phyloP scores from a whole-genome alignment of 2,329 filamentous ascomycete genomes.

The Metarhizium humberi region DNA sequence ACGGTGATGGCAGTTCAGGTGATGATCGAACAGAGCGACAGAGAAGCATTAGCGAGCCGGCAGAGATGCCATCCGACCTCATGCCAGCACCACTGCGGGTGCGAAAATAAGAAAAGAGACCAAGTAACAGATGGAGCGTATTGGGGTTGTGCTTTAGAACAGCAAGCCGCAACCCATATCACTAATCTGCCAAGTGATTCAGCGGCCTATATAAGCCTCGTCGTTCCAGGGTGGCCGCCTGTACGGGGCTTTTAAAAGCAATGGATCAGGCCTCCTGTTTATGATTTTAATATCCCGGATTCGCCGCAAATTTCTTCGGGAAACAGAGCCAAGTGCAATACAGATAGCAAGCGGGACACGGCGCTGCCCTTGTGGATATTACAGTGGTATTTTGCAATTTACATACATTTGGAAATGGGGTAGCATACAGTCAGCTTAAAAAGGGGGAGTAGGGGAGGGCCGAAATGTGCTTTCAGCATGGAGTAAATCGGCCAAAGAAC shows the following conservation, averaged over 20 bases:
- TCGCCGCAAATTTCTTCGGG: neutral
- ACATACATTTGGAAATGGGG: slow-evolving; percentile 3
- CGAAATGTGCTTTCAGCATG: slow-evolving; percentile 8
- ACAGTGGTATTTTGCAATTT: neutral
- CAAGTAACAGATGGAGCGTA: neutral
- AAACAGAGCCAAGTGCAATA: neutral
- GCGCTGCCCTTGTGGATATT: neutral
- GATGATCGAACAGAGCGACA: slow-evolving; percentile 50
- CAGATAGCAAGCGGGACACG: neutral
- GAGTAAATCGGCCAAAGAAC: slow-evolving; percentile 3
- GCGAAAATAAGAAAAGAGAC: slow-evolving; percentile 14
- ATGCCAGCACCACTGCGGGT: slow-evolving; percentile 24
- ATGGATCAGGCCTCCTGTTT: neutral
- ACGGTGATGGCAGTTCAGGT: slow-evolving; percentile 36
- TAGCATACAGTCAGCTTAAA: neutral
- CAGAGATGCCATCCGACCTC: slow-evolving; percentile 23
- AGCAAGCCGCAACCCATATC: neutral
- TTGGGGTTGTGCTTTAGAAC: neutral
- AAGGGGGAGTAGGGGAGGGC: neutral
- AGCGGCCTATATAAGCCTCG: no score
- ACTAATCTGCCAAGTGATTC: neutral
- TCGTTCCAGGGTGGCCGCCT: no score
- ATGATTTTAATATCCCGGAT: neutral
- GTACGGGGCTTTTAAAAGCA: neutral
- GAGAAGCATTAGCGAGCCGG: slow-evolving; percentile 40